Evolutionary conservation across 768 basidiomycete genomes (phyloP).

Genomic region (Clitopilus hobsonii): DNA sequence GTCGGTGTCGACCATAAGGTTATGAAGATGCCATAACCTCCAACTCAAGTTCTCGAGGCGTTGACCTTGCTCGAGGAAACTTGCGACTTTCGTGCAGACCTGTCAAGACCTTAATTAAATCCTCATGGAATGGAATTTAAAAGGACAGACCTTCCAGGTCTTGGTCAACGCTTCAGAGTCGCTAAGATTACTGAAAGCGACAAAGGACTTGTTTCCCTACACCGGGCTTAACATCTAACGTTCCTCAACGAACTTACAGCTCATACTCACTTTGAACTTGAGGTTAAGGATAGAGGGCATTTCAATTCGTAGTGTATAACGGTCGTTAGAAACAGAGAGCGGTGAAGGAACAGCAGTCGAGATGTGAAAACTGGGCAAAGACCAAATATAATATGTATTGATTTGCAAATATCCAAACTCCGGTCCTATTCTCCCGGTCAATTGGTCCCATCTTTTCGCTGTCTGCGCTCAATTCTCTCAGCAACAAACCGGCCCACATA

Average conservation of each 20-base stretch:
- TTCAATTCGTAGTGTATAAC: constrained; percentile 10
- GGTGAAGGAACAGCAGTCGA: constrained; percentile 6
- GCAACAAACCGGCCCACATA: constrained; percentile 5
- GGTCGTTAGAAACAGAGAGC: neutral
- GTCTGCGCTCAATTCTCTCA: neutral
- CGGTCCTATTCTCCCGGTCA: constrained; percentile 3
- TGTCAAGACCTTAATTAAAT: constrained; percentile 19
- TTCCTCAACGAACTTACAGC: neutral
- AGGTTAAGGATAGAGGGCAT: constrained; percentile 84
- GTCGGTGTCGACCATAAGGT: constrained; percentile 87
- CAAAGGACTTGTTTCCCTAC: constrained; percentile 94
- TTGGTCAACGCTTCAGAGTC: constrained; percentile 82
- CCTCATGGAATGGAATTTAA: neutral
- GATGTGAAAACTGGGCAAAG: neutral
- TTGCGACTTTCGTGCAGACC: constrained; percentile 89
- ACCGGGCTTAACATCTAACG: constrained; percentile 5
- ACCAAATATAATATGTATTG: constrained; percentile 4
- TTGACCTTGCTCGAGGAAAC: constrained; percentile 87
- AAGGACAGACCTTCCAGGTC: constrained; percentile 75
- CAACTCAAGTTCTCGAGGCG: constrained; percentile 89
- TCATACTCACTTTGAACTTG: constrained; percentile 68
- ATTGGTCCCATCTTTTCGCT: neutral
- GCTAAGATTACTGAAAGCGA: constrained; percentile 85
- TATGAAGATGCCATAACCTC: constrained; percentile 91
- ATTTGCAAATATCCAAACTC: constrained; percentile 2